These are phyloP conservation scores for Gyromitra esculenta DNA, from an alignment of 2,329 filamentous ascomycete species.

Conservation along the genomic window DNA sequence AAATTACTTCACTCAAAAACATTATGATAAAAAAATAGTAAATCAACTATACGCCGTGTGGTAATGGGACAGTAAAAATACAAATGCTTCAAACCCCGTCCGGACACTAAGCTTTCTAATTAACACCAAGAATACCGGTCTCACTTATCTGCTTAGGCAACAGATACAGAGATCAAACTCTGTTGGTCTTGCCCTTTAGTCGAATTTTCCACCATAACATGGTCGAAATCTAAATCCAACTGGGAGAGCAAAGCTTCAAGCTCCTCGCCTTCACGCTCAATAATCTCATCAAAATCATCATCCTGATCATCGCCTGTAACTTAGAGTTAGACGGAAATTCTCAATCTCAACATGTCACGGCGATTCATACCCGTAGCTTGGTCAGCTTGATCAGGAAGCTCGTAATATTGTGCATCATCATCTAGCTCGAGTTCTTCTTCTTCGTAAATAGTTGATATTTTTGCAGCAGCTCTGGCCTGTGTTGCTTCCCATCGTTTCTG, in stretches of 20 bases:
- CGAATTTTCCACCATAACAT: constrained; percentile 35
- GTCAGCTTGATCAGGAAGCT: constrained; percentile 39
- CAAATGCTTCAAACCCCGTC: constrained; percentile 2
- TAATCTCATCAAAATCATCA: constrained; percentile 63
- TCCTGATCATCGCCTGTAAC: constrained; percentile 19
- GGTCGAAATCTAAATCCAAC: constrained; percentile 60
- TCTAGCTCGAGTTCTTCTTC: constrained; percentile 57
- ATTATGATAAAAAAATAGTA: background rate
- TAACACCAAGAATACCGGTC: background rate
- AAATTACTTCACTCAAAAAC: background rate
- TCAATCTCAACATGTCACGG: background rate
- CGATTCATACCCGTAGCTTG: constrained; percentile 31
- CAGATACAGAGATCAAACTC: background rate
- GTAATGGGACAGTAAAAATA: constrained; percentile 35
- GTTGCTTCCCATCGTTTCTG: constrained; percentile 59
- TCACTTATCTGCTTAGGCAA: constrained; percentile 3
- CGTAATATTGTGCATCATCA: constrained; percentile 48
- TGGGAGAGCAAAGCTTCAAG: constrained; percentile 68
- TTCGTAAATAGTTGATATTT: constrained; percentile 55
- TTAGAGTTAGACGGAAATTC: constrained; percentile 27
- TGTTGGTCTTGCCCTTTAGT: background rate
- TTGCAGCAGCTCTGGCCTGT: constrained; percentile 58
- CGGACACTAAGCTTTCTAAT: background rate
- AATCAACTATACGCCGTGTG: constrained; percentile 13
- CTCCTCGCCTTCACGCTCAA: constrained; percentile 67